These are phyloP conservation scores for Stemphylium beticola DNA, from an alignment of 2,329 filamentous ascomycete genomes.

Conservation along the genomic window DNA sequence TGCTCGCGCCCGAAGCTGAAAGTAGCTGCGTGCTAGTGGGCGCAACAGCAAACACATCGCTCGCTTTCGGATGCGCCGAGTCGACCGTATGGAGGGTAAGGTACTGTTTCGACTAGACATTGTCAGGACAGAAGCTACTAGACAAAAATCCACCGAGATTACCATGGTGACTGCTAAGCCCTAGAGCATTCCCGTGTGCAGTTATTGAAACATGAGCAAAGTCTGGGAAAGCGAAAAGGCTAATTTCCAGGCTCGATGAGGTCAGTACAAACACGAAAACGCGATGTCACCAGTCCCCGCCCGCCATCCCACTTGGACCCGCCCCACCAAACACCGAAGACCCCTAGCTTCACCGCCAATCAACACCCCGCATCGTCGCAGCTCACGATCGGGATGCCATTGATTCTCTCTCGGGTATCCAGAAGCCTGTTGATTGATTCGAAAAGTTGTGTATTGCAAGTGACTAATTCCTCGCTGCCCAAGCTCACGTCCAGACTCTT, in stretches of 20 bases:
- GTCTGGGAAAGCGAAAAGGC: neutral
- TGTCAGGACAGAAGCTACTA: slow-evolving; percentile 13
- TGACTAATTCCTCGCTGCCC: slow-evolving; percentile 8
- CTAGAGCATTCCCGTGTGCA: neutral
- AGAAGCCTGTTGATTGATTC: slow-evolving; percentile 15
- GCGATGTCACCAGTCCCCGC: slow-evolving; percentile 34
- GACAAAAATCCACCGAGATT: neutral
- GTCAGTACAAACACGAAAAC: slow-evolving; percentile 40
- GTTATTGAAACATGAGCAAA: slow-evolving; percentile 3
- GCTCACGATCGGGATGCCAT: slow-evolving; percentile 31
- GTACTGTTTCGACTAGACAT: slow-evolving; percentile 90
- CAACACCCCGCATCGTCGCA: slow-evolving; percentile 26
- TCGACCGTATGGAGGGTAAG: slow-evolving; percentile 90
- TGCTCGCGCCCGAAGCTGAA: slow-evolving; percentile 75
- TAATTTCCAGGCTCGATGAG: slow-evolving; percentile 26
- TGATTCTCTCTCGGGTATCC: slow-evolving; percentile 25
- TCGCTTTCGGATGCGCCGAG: slow-evolving; percentile 72
- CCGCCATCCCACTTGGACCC: slow-evolving; percentile 24
- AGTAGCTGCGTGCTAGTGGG: slow-evolving; percentile 76
- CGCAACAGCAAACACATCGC: slow-evolving; percentile 84
- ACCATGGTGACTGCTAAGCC: slow-evolving; percentile 13
- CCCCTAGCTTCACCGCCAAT: slow-evolving; percentile 40
- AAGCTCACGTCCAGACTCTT: slow-evolving; percentile 1
- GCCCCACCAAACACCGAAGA: slow-evolving; percentile 30
- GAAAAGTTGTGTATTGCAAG: slow-evolving; percentile 1